Base-by-base conservation (phyloP, 106 monocot species). In the Apostasia shenzhenica region DNA sequence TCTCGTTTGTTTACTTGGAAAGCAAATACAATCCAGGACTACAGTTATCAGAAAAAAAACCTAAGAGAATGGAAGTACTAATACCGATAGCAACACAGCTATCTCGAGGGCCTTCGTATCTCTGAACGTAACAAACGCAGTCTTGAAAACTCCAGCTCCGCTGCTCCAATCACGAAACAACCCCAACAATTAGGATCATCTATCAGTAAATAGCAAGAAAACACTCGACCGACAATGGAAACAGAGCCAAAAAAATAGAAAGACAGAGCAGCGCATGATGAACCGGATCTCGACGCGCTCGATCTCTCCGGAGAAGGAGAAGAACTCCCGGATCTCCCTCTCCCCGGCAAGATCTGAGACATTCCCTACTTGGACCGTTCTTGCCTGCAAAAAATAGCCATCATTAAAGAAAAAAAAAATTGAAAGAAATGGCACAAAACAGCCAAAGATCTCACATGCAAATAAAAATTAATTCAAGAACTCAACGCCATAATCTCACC, bases 301-400 rank as follows among this genome's bases (percentile, higher is more conserved):
- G 76, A 95, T 86, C 10, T 95, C 95, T 7, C 95, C 95, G 46
- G 95, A 92, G 70, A 95, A 95, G 71, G 95, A 95, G 81, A 95
- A 95, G 80, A 95, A 95, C 81, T 95, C 95, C 14, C 77, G 80
- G 66, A 92, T 73, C 91, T 95, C 95, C 76, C 95, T 84, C 76
- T 95, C 95, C 11, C 84, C 83, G 1, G 91, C 91, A 61, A 95
- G 91, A 84, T 95, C 95, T 62, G 95, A 95, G 14, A 95, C 81
- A 71, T 95, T 95, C 47, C 80, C 78, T 38, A 95, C 95, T 56
- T 75, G 55, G 44, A 95, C 88, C 8, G 91, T 89, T 70, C 91
- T 82, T 48, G 77, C 76, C 83, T 81, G 72, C 69, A 42, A 45
- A n/a, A 62, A 62, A 13, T 46, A 65, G 48, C 14, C 41, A 49